phyloP scores from a whole-genome alignment of 176 grass and related monocot species.

The Ananas comosus region DNA sequence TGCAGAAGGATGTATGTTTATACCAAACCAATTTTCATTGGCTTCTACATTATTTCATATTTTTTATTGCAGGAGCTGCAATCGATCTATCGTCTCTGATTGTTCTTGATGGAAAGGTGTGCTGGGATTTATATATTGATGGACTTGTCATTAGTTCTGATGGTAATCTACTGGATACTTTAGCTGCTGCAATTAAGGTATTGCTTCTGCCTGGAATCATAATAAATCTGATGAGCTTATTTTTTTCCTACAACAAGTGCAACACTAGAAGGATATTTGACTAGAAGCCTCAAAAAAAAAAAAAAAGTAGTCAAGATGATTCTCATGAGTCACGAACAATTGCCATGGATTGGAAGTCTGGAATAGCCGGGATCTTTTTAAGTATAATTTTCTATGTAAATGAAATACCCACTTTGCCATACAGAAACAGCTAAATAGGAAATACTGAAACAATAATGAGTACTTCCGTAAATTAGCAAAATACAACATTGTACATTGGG shows the following conservation, averaged over 20 bases:
- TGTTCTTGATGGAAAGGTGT: conserved; percentile 78
- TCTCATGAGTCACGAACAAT: too few relatives aligned
- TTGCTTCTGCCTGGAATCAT: conserved; percentile 3
- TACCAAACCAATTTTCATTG: neutral
- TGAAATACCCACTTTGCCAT: too few relatives aligned
- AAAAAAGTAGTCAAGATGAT: too few relatives aligned
- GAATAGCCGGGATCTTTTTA: too few relatives aligned
- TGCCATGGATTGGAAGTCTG: too few relatives aligned
- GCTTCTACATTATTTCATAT: neutral
- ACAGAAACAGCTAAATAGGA: too few relatives aligned
- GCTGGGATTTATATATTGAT: conserved; percentile 83
- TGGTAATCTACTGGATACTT: conserved; percentile 83
- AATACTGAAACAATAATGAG: too few relatives aligned
- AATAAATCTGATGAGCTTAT: neutral
- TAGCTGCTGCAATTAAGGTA: conserved; percentile 85
- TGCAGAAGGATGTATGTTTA: neutral
- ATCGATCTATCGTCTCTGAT: conserved; percentile 77
- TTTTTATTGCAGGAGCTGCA: conserved; percentile 44
- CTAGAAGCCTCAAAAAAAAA: too few relatives aligned
- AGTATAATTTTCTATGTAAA: too few relatives aligned
- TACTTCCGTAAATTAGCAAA: too few relatives aligned
- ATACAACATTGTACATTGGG: too few relatives aligned
- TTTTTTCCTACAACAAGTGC: neutral
- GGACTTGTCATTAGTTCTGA: conserved; percentile 84
- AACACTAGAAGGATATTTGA: too few relatives aligned